Percentiles rank a stretch among this genome's conserved stretches.
phyloP scores from a whole-genome alignment of 768 basidiomycete species.

The Roridomyces roridus region DNA sequence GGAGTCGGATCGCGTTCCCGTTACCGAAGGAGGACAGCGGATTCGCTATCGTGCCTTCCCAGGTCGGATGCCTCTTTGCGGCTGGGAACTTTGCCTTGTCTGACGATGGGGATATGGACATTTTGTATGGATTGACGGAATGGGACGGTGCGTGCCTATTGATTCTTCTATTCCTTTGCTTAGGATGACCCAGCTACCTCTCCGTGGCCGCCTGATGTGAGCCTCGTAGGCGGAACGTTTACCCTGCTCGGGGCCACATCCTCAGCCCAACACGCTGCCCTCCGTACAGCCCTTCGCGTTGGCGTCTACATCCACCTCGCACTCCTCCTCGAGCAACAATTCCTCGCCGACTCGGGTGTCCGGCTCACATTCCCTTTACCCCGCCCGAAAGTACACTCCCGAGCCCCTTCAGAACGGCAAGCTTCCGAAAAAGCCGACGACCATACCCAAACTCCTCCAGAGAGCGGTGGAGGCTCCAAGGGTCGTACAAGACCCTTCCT shows the following conservation, averaged over 20 bases:
- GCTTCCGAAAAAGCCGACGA: too few species aligned
- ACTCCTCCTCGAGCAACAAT: slow-evolving; percentile 64
- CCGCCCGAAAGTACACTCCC: background rate
- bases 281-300: slow-evolving; percentile 57
- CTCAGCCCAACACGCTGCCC: slow-evolving; percentile 44
- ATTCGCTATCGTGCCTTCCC: slow-evolving; percentile 43
- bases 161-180: background rate
- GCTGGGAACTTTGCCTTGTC: slow-evolving; percentile 46
- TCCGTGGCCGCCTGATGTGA: slow-evolving; percentile 30
- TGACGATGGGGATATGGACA: slow-evolving; percentile 33
- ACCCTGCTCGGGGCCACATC: slow-evolving; percentile 53
- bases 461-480: too few species aligned
- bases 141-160: slow-evolving; percentile 50
- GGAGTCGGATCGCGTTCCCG: slow-evolving; percentile 32
- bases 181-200: background rate
- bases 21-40: slow-evolving; percentile 47
- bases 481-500: slow-evolving; percentile 37
- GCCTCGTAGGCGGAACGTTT: slow-evolving; percentile 69
- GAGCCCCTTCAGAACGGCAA: too few species aligned
- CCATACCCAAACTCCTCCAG: too few species aligned
- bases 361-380: slow-evolving; percentile 48
- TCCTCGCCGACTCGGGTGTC: slow-evolving; percentile 59
- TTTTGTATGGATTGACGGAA: slow-evolving; percentile 58
- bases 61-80: slow-evolving; percentile 53
- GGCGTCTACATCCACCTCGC: slow-evolving; percentile 61